A percentile compares a stretch with the other conserved stretches of the same genome.
Evolutionary conservation across 75 land plant species (phyloP).

Genomic region (Picea sitchensis): DNA sequence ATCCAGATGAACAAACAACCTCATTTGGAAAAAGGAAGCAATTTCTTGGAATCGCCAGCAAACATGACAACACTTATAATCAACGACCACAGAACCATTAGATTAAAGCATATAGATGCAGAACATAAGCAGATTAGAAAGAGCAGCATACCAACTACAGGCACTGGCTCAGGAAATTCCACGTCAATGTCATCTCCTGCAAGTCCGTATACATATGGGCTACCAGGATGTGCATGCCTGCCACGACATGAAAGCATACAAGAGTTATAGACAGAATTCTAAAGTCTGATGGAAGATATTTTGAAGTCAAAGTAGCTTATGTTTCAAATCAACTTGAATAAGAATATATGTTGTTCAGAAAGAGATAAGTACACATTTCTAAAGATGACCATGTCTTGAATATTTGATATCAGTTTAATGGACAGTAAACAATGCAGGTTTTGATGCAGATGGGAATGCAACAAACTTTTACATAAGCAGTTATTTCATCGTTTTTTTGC

Average conservation of each 20-base stretch:
- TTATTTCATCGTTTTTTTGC: too few relatives aligned
- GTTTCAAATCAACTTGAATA: background rate
- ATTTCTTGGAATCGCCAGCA: background rate
- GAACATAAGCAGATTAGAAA: background rate
- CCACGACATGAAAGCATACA: slow-evolving; percentile 6
- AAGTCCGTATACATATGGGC: slow-evolving; percentile 95
- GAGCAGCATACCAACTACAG: slow-evolving; percentile 72
- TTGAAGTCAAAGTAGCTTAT: background rate
- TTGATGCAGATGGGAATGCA: background rate
- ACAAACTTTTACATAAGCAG: too few relatives aligned
- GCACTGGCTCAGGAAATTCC: slow-evolving; percentile 95
- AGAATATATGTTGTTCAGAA: background rate
- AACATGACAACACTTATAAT: background rate
- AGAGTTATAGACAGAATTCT: background rate
- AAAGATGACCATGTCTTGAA: background rate
- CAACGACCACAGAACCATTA: background rate
- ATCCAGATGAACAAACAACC: background rate
- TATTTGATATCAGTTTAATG: background rate
- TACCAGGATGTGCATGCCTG: slow-evolving; percentile 98
- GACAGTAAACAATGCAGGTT: background rate
- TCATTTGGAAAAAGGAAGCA: background rate
- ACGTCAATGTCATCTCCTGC: slow-evolving; percentile 84
- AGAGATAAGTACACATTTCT: slow-evolving; percentile 1
- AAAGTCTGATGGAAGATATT: background rate
- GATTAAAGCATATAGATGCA: background rate